These are phyloP conservation scores for Penicillium manginii DNA, from an alignment of 495 filamentous ascomycete genomes.

Conservation along the genomic window DNA sequence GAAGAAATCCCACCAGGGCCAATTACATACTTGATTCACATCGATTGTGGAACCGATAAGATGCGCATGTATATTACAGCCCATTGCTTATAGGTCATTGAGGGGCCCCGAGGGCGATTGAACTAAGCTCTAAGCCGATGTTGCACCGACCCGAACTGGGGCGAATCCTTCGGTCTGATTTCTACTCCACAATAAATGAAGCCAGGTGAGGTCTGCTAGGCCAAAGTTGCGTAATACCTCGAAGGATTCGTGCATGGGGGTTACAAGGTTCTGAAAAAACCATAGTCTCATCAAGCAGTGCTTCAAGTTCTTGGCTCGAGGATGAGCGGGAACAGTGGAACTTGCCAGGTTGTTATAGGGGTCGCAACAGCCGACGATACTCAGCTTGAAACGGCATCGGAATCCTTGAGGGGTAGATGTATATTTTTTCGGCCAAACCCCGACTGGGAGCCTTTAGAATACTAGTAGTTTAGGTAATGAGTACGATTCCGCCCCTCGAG, in stretches of 20 bases:
- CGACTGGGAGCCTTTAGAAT: background rate
- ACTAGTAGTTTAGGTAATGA: background rate
- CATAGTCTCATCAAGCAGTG: background rate
- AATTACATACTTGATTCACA: background rate
- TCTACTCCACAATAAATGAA: background rate
- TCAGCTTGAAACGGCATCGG: conserved; percentile 4
- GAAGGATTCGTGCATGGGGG: no score
- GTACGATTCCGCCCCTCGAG: background rate
- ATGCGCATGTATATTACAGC: background rate
- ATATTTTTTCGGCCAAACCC: background rate
- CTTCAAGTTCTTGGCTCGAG: background rate
- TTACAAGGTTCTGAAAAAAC: background rate
- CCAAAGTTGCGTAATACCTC: no score
- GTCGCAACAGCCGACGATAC: background rate
- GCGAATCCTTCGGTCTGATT: background rate
- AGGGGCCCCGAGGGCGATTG: background rate
- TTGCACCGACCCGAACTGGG: background rate
- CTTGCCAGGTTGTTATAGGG: background rate
- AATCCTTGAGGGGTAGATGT: background rate
- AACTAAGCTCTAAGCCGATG: background rate
- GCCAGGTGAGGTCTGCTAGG: no score
- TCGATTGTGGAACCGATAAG: conserved; percentile 1
- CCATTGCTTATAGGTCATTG: background rate
- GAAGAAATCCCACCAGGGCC: background rate
- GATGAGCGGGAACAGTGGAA: no score